These are phyloP conservation scores for Colletotrichum zoysiae DNA, from an alignment of 2,329 filamentous ascomycete species.

Conservation along the genomic window DNA sequence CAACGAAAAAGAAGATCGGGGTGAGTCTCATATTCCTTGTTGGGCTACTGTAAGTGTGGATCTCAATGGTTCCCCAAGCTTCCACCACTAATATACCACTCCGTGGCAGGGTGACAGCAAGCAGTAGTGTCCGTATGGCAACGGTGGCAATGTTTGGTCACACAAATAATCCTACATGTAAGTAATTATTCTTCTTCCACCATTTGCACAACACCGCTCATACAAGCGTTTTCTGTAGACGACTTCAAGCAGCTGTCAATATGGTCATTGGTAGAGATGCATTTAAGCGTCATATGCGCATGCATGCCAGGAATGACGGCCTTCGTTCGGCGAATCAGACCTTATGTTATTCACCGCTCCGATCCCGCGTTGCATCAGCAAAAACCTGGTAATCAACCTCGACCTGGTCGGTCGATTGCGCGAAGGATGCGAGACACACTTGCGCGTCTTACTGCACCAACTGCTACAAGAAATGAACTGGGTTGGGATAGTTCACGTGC, in stretches of 20 bases:
- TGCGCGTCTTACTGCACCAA: background rate
- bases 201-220: background rate
- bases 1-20: constrained; percentile 17
- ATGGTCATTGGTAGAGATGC: constrained; percentile 35
- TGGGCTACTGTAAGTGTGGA: constrained; percentile 15
- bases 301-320: constrained; percentile 36
- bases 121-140: constrained; percentile 20
- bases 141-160: constrained; percentile 12
- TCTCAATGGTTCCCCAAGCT: fast-evolving
- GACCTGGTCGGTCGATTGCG: background rate
- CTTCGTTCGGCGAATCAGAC: constrained; percentile 26
- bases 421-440: constrained; percentile 4
- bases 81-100: background rate
- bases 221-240: background rate
- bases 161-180: constrained; percentile 27
- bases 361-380: background rate
- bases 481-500: background rate
- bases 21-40: constrained; percentile 32
- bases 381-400: background rate
- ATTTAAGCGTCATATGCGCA: constrained; percentile 34
- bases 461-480: background rate
- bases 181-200: background rate
- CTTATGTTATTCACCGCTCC: background rate
- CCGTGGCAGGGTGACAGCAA: too few species aligned
- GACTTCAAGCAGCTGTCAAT: constrained; percentile 23